Evolutionary conservation across 2,329 filamentous ascomycete species (phyloP).

Genomic region (Monosporascus sp.): DNA sequence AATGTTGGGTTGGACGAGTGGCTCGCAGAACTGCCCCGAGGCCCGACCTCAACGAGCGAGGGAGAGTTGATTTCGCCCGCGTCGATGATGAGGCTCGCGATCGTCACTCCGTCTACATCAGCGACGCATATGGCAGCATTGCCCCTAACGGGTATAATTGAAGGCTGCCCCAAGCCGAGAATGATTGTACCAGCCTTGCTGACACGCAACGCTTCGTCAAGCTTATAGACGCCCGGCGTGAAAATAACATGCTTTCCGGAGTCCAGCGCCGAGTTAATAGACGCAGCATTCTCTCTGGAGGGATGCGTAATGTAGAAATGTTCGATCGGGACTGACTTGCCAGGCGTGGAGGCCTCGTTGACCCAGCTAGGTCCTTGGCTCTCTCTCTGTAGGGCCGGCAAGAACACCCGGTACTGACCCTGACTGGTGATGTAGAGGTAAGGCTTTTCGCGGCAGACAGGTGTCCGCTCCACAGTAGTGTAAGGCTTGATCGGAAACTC

Average conservation of each 20-base stretch:
- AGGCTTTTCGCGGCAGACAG: slow-evolving; percentile 27
- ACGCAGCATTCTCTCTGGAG: slow-evolving; percentile 13
- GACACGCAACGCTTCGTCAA: slow-evolving; percentile 21
- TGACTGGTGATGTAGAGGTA: slow-evolving; percentile 19
- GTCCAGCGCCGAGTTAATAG: slow-evolving; percentile 23
- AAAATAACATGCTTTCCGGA: slow-evolving; percentile 25
- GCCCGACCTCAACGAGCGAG: slow-evolving; percentile 23
- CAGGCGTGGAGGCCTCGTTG: slow-evolving; percentile 16
- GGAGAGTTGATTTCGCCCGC: slow-evolving; percentile 20
- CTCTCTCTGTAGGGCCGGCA: slow-evolving; percentile 21
- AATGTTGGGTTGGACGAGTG: slow-evolving; percentile 25
- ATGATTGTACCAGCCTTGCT: slow-evolving; percentile 20
- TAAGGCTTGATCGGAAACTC: slow-evolving; percentile 23
- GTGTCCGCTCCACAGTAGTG: slow-evolving; percentile 23
- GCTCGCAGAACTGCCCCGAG: slow-evolving; percentile 12
- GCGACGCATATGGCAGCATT: slow-evolving; percentile 19
- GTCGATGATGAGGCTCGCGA: slow-evolving; percentile 27
- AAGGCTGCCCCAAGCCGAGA: slow-evolving; percentile 25
- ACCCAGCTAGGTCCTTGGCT: slow-evolving; percentile 24
- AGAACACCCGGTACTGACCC: slow-evolving; percentile 23
- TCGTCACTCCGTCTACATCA: slow-evolving; percentile 25
- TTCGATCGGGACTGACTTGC: slow-evolving; percentile 21
- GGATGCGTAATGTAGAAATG: slow-evolving; percentile 22
- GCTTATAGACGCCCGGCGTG: slow-evolving; percentile 25
- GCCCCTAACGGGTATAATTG: slow-evolving; percentile 22